Percentiles rank a stretch among this genome's conserved stretches.
phyloP scores from a whole-genome alignment of 2,329 filamentous ascomycete species.

The Pseudocercospora fuligena region DNA sequence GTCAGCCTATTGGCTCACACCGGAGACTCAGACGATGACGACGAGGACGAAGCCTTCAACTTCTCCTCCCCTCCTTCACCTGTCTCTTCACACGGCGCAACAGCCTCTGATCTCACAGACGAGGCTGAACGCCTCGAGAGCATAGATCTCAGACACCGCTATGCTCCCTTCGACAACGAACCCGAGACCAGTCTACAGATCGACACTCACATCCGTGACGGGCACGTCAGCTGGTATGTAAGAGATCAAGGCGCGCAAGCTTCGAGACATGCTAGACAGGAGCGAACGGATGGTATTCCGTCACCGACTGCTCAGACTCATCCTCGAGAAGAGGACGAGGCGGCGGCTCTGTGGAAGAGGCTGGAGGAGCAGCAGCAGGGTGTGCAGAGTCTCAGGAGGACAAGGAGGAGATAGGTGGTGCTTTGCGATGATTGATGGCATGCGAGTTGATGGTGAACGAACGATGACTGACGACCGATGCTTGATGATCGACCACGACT shows the following conservation, averaged over 20 bases:
- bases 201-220: slow-evolving; percentile 6
- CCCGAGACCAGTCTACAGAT: neutral
- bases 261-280: neutral
- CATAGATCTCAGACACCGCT: neutral
- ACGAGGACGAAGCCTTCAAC: neutral
- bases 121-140: neutral
- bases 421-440: neutral
- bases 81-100: neutral
- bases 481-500: neutral
- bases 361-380: neutral
- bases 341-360: neutral
- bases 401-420: neutral
- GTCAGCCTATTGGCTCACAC: neutral
- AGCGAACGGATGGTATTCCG: neutral
- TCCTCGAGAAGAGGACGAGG: neutral
- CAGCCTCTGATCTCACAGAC: neutral
- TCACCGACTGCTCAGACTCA: neutral
- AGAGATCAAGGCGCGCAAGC: neutral
- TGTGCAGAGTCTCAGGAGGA: neutral
- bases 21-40: neutral
- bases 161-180: neutral
- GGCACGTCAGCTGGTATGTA: neutral
- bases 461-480: neutral
- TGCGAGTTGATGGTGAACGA: too few relatives aligned
- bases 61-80: neutral